Percentiles rank a stretch among this genome's conserved stretches.
Evolutionary conservation across 495 filamentous ascomycete genomes (phyloP).

Genomic region (Filosporella fistucella): DNA sequence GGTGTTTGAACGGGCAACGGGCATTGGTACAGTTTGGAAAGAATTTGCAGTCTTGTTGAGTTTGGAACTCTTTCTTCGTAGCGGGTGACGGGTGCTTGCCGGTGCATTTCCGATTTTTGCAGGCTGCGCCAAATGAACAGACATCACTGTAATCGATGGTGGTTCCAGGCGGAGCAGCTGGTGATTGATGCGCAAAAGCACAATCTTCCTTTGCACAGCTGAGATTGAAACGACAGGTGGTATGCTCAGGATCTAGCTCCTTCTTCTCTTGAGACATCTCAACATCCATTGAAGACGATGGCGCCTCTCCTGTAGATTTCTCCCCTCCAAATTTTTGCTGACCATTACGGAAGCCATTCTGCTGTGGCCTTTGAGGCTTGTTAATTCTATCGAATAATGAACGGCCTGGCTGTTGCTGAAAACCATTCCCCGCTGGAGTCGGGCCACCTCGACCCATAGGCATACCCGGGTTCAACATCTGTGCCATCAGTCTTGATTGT

Average conservation of each 20-base stretch:
- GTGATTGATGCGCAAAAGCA: constrained; percentile 89
- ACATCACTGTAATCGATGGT: constrained; percentile 73
- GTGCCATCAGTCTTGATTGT: constrained; percentile 79
- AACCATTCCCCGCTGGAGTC: constrained; percentile 20
- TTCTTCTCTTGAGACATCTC: constrained; percentile 44
- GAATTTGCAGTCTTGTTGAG: constrained; percentile 87
- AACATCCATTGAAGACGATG: constrained; percentile 33
- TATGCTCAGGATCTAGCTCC: constrained; percentile 45
- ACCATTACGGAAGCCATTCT: constrained; percentile 31
- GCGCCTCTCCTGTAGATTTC: constrained; percentile 12
- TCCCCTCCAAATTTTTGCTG: constrained; percentile 22
- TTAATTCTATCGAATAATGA: constrained; percentile 77
- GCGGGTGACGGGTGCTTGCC: constrained; percentile 91
- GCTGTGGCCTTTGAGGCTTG: constrained; percentile 29
- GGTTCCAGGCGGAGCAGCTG: constrained; percentile 79
- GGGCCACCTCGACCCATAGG: constrained; percentile 27
- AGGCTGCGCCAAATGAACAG: constrained; percentile 83
- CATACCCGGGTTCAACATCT: constrained; percentile 31
- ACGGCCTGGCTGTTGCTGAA: constrained; percentile 39
- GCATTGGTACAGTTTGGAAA: constrained; percentile 91
- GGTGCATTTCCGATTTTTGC: constrained; percentile 92
- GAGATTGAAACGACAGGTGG: constrained; percentile 81
- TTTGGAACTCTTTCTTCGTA: constrained; percentile 66
- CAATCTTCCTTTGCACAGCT: constrained; percentile 85
- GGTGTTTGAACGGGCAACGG: constrained; percentile 82